A percentile compares a stretch with the other conserved stretches of the same genome.
These are phyloP conservation scores for Calocera viscosa DNA, from an alignment of 768 basidiomycete species.

Conservation along the genomic window DNA sequence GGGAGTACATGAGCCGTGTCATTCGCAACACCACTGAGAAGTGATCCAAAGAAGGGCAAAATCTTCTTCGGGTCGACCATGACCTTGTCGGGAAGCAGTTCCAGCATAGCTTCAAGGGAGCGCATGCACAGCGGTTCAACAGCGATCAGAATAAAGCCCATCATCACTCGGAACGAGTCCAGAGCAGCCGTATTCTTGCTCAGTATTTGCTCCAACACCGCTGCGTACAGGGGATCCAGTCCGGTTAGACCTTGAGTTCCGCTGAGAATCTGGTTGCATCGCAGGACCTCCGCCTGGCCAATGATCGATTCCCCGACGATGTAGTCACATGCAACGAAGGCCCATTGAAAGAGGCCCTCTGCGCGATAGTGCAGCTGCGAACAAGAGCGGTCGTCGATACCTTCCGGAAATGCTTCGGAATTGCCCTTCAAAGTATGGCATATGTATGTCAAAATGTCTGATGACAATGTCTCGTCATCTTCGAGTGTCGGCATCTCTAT, in stretches of 20 bases:
- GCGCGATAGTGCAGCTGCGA: not conserved
- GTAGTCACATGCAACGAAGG: not conserved
- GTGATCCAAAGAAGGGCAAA: not conserved
- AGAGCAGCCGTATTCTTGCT: not conserved
- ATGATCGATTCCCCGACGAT: not conserved
- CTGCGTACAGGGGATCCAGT: not conserved
- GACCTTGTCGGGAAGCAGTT: not conserved
- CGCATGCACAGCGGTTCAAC: not conserved
- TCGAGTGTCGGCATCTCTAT: not conserved
- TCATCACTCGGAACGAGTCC: not conserved
- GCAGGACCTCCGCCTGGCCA: no score
- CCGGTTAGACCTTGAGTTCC: not conserved
- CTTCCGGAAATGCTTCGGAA: not conserved
- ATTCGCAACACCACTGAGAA: not conserved
- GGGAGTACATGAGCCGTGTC: not conserved
- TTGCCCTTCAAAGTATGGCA: not conserved
- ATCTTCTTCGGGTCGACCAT: not conserved
- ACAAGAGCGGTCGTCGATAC: not conserved
- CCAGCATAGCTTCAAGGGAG: not conserved
- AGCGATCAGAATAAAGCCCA: not conserved
- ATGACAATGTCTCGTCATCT: not conserved
- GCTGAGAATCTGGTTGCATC: not conserved
- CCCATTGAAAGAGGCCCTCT: not conserved
- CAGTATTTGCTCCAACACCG: not conserved
- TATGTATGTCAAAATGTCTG: not conserved